phyloP scores from a whole-genome alignment of 352 stramenopile species.

The Elongisporangium anandrum region DNA sequence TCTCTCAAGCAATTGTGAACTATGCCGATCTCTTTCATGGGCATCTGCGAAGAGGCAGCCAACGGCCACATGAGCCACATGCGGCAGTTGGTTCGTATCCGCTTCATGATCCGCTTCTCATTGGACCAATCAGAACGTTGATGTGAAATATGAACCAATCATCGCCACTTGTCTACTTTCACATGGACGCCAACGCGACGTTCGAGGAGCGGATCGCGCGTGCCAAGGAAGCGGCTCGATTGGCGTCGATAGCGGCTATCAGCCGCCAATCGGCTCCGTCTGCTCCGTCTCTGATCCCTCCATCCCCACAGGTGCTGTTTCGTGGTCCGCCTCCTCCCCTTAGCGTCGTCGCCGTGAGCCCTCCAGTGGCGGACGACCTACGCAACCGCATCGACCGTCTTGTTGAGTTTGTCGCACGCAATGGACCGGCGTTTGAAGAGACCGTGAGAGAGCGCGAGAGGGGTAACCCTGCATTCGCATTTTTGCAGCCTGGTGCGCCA shows the following conservation, averaged over 20 bases:
- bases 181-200: slow-evolving; percentile 1
- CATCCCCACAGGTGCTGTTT: slow-evolving; percentile 4
- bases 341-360: slow-evolving; percentile 6
- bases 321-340: not conserved
- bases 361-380: slow-evolving; percentile 20
- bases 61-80: not conserved
- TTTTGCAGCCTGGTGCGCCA: slow-evolving; percentile 30
- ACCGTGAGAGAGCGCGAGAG: slow-evolving; percentile 36
- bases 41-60: not conserved
- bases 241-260: slow-evolving; percentile 42
- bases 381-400: slow-evolving; percentile 51
- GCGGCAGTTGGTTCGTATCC: not conserved
- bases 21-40: not conserved
- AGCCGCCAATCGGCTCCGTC: slow-evolving; percentile 1
- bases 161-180: not conserved
- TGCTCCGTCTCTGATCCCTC: not conserved
- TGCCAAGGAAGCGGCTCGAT: slow-evolving; percentile 44
- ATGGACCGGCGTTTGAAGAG: slow-evolving; percentile 49
- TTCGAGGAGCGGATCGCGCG: slow-evolving; percentile 57
- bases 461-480: slow-evolving; percentile 53
- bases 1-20: not conserved
- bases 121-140: not conserved
- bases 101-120: not conserved
- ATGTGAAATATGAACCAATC: not conserved
- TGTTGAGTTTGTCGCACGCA: slow-evolving; percentile 55